Evolutionary conservation across 78 protist genomes (phyloP), one percentile per base, ranked within the genome.

Genomic region (Cavenderia fasciculata): DNA sequence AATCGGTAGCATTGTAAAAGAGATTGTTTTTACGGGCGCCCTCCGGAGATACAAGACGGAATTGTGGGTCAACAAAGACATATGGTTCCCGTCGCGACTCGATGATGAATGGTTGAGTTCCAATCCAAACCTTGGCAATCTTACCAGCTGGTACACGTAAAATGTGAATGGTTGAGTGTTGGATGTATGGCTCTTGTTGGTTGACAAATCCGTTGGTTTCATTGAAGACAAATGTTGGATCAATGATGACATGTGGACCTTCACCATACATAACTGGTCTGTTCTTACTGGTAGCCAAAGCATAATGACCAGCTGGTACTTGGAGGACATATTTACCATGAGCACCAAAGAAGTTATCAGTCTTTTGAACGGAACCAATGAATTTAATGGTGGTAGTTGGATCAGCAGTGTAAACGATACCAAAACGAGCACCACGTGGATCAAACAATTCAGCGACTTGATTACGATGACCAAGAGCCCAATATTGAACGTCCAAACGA

Each of bases 271-370:
- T 29, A 69, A 69, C 73, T 65, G 75, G 75, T 29, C 75, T 27
- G 29, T 69, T 69, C 75, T 69, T 69, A 7, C 59, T 46, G 57
- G 23, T 46, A 12, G 61, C 75, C 57, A 27, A 5, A 14, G 75
- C 75, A 25, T 69, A 69, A 14, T 69, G 75, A 69, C 75, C 75
- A 21, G 75, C 75, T 69, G 75, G 75, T 18, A 69, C 75, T 29
- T 69, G 41, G 5, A 69, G 6, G 21, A 69, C 73, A 44, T 69
- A 57, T 14, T 69, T 69, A 27, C 75, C 75, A 69, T 69, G 46
- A 14, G 75, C 52, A 46, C 72, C 72, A 63, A 63, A 63, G 72
- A 38, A 63, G n/a, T 63, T 43, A 21, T 19, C 72, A 63, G 72
- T 63, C 72, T 69, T 69, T 25, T 12, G 29, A 14, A 69, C 75